Base-by-base conservation (phyloP, 495 filamentous ascomycete species). In the Podospora pseudoanserina region DNA sequence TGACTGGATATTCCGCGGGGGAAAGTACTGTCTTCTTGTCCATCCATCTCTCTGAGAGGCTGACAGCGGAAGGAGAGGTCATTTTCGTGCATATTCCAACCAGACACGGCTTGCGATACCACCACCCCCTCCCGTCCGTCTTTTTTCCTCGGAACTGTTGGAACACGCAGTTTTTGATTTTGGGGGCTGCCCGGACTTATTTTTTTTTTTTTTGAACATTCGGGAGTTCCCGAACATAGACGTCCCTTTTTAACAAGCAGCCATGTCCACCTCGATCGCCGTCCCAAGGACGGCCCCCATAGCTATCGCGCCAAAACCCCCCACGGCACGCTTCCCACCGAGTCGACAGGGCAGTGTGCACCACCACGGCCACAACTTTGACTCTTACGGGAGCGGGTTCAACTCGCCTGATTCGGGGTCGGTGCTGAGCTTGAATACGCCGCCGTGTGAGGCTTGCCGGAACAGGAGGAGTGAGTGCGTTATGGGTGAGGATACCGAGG, bases 391-490 rank as follows among this genome's bases (percentile, higher is more conserved):
- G 70, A 79, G 75, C 71, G 81, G 82, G 70, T 76, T 81, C 63
- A 79, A 84, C 66, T 84, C 75, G 16, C 75, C 83, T n/a, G 83
- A 85, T 57, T 83, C 83, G 20, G 77, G 81, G 60, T 85, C 82
- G 27, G 72, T 79, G 64, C 73, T 72, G n/a, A 63, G 73, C 23
- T 49, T 16, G 9, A 49, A 49, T 9, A 71, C 78, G 53, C 73
- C 66, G 30, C 79, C 83, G 55, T 87, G 85, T 74, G 84, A 83
- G 73, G 78, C 91, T 56, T 99, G 95, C 80, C 84, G 92, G 66
- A 86, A 87, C 78, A 84, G 93, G 75, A 93, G 94, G 78, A 92
- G 89, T 73, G 90, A 93, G 73, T 99, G 95, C 81, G 92, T 96
- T 66, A 91, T 97, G 80, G 91, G 93, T 75, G 87, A 88, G 58